phyloP scores from a whole-genome alignment of 805 yeast genomes.

The Zygosaccharomyces bailii region DNA sequence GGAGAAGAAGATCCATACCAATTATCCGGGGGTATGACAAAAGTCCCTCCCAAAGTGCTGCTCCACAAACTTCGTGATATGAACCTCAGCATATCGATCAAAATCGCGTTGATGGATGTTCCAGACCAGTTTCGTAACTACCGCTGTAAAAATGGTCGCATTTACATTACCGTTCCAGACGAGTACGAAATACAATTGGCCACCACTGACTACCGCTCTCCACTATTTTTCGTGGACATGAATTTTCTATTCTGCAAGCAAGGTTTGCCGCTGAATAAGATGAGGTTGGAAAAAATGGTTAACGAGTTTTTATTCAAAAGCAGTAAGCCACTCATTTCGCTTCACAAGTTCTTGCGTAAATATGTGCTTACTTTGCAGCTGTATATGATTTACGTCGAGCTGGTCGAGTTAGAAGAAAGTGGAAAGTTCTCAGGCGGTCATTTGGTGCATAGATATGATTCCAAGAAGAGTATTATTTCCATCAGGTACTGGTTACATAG shows the following conservation, averaged over 20 bases:
- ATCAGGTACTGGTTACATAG: conserved; percentile 36
- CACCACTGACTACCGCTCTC: conserved; percentile 62
- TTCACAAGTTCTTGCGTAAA: conserved; percentile 34
- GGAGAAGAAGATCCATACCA: conserved; percentile 21
- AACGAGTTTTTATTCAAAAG: conserved; percentile 34
- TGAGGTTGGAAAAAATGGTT: conserved; percentile 31
- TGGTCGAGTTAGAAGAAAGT: conserved; percentile 26
- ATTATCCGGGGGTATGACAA: conserved; percentile 15
- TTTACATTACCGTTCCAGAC: conserved; percentile 56
- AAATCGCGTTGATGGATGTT: conserved; percentile 66
- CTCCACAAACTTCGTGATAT: conserved; percentile 62
- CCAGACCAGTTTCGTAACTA: conserved; percentile 66
- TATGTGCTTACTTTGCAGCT: conserved; percentile 35
- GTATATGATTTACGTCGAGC: conserved; percentile 33
- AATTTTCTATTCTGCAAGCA: conserved; percentile 48
- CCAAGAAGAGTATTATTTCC: conserved; percentile 32
- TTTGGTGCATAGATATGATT: conserved; percentile 33
- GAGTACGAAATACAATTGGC: conserved; percentile 79
- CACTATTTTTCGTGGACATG: conserved; percentile 76
- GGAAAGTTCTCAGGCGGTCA: conserved; percentile 37
- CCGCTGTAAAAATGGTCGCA: conserved; percentile 70
- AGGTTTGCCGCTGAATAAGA: conserved; percentile 29
- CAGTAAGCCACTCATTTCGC: conserved; percentile 27
- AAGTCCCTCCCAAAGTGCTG: conserved; percentile 52
- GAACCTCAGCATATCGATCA: conserved; percentile 67